Evolutionary conservation across 2,329 filamentous ascomycete species (phyloP).

Genomic region (Cytospora paraplurivora): DNA sequence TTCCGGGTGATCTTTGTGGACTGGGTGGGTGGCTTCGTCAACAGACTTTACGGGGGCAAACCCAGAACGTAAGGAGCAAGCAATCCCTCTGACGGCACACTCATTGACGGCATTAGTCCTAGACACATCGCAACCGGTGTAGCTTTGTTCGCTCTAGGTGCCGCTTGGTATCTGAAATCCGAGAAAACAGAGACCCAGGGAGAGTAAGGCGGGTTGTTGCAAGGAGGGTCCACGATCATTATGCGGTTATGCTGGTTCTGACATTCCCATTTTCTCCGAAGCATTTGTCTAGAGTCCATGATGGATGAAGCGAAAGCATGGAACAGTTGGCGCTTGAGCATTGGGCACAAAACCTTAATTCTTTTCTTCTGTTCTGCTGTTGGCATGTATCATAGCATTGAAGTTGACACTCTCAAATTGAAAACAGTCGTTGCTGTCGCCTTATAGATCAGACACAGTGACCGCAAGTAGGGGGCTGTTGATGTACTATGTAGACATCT

Average conservation of each 20-base stretch:
- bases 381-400: neutral
- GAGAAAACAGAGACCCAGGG: slow-evolving; percentile 5
- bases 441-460: neutral
- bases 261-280: neutral
- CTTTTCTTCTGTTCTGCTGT: neutral
- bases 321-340: neutral
- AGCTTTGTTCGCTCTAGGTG: slow-evolving; percentile 24
- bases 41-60: slow-evolving; percentile 24
- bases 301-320: slow-evolving; percentile 1
- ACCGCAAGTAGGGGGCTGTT: neutral
- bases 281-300: neutral
- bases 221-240: neutral
- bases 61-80: slow-evolving; percentile 29
- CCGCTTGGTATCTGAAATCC: slow-evolving; percentile 17
- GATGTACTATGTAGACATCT: neutral
- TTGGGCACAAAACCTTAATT: neutral
- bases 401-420: neutral
- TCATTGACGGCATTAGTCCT: slow-evolving; percentile 28
- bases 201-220: neutral
- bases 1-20: slow-evolving; percentile 30
- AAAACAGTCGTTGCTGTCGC: neutral
- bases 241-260: neutral
- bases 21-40: slow-evolving; percentile 28
- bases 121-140: slow-evolving; percentile 28
- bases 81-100: slow-evolving; percentile 18